Conservation (phyloP, 1,284 basidiomycete species). For the Leccinum variabile region DNA sequence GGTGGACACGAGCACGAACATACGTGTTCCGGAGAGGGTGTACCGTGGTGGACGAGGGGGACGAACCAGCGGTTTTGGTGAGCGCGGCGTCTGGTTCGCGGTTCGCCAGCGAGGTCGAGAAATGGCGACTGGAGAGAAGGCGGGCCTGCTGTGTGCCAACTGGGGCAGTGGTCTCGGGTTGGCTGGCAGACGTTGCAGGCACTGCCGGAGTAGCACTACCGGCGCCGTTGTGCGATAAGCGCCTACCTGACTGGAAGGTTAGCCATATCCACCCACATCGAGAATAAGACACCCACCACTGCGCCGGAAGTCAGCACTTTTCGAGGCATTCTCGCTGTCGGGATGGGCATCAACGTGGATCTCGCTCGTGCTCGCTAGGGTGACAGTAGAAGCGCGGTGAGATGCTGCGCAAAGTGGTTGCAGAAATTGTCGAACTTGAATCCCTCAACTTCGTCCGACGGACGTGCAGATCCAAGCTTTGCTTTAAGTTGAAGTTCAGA, state of each 20-base stretch:
- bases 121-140: conserved; percentile 64
- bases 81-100: conserved; percentile 34
- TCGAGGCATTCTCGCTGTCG: too few relatives aligned
- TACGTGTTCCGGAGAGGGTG: conserved; percentile 84
- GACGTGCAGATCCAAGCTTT: conserved; percentile 50
- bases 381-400: too few relatives aligned
- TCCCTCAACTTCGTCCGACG: conserved; percentile 73
- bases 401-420: too few relatives aligned
- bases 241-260: too few relatives aligned
- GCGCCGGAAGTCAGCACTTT: too few relatives aligned
- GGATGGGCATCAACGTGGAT: too few relatives aligned
- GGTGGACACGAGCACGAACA: conserved; percentile 45
- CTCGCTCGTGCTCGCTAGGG: too few relatives aligned
- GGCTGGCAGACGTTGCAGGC: too few relatives aligned
- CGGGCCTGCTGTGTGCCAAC: conserved; percentile 33
- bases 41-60: conserved; percentile 36
- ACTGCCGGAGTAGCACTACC: too few relatives aligned
- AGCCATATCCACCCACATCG: too few relatives aligned
- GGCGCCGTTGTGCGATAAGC: too few relatives aligned
- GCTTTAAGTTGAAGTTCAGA: conserved; percentile 62
- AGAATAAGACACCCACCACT: too few relatives aligned
- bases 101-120: conserved; percentile 62
- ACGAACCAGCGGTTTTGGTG: conserved; percentile 19
- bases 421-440: conserved; percentile 40
- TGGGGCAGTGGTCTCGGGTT: conserved; percentile 6